Base-by-base conservation (phyloP, 2,329 filamentous ascomycete genomes). In the Rhynchosporium graminicola region DNA sequence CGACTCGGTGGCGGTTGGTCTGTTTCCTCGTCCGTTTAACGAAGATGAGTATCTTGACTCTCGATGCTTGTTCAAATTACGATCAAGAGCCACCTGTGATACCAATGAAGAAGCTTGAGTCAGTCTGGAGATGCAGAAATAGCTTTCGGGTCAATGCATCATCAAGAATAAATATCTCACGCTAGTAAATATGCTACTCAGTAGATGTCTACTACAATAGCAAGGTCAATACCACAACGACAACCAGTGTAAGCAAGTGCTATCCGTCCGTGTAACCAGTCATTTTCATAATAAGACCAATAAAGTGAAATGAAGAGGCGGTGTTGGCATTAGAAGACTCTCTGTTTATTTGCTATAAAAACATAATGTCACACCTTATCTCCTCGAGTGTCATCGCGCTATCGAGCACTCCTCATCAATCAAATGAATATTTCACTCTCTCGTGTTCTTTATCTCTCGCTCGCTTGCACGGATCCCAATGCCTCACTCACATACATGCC, bases 281-380 rank as follows among this genome's bases (percentile, higher is more conserved):
- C 1, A 20, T 20, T 20, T 20, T 20, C 26, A 26, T n/a, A 9
- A 20, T n/a, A 46, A 20, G 38, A 40, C 12, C n/a, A 54, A 4
- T 38, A 26, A 54, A 8, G 3, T 1, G 20, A 7, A 38, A 9
- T 8, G 5, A 54, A 29, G 8, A 42, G 33, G 33, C 33, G 3
- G 40, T 8, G 40, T 42, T 33, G 36, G 31, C 26, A 28, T 20
- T 60, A 40, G 47, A 61, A 59, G 36, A 50, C 38, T 63, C 58
- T 57, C 60, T 36, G 15, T 68, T 46, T 51, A 67, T 68, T 67
- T 57, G 51, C 57, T 66, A 66, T 63, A 65, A 56, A 57, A 64
- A 66, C 62, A 67, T 64, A 67, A 62, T 65, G 52, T 63, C 45
- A 67, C 67, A 68, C 59, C 57, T 31, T 64, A 65, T 69, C 65